These are phyloP conservation scores for Jackrogersella minutella DNA, from an alignment of 495 filamentous ascomycete species.

Conservation along the genomic window DNA sequence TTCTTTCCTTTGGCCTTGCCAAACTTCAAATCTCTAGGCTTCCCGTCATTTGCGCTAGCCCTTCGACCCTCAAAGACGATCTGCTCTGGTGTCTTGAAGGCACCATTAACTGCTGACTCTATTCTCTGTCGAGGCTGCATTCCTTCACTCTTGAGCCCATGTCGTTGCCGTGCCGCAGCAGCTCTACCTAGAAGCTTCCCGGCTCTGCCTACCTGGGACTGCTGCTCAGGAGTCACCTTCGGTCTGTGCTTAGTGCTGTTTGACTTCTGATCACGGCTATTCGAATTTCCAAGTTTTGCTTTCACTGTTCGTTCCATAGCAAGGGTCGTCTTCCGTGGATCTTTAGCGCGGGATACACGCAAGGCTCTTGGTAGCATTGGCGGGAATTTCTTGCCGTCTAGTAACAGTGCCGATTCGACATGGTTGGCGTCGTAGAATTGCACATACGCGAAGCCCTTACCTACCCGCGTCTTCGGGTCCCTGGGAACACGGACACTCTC, in stretches of 20 bases:
- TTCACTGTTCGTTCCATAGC: conserved; percentile 51
- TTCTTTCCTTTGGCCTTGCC: conserved; percentile 67
- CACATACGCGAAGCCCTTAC: conserved; percentile 97
- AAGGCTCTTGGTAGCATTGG: conserved; percentile 89
- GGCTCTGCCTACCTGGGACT: conserved; percentile 80
- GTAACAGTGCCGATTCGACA: conserved; percentile 86
- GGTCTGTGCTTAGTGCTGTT: conserved; percentile 63
- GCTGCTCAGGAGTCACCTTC: conserved; percentile 70
- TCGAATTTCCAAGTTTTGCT: conserved; percentile 29
- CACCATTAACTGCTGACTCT: conserved; percentile 40
- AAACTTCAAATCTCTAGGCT: conserved; percentile 67
- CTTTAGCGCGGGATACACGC: conserved; percentile 84
- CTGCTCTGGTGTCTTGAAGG: conserved; percentile 66
- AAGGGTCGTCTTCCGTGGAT: conserved; percentile 71
- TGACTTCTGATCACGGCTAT: conserved; percentile 37
- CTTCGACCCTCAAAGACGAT: conserved; percentile 92
- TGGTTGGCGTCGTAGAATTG: conserved; percentile 88
- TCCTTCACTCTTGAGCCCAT: conserved; percentile 49
- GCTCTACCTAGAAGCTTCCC: conserved; percentile 82
- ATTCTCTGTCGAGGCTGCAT: conserved; percentile 44
- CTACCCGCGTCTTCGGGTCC: conserved; percentile 87
- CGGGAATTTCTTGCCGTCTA: conserved; percentile 90
- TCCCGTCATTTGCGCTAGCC: conserved; percentile 71
- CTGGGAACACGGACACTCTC: conserved; percentile 95
- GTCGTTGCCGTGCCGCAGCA: conserved; percentile 68